phyloP scores from a whole-genome alignment of 2,329 filamentous ascomycete species.

The Colletotrichum tropicicola region DNA sequence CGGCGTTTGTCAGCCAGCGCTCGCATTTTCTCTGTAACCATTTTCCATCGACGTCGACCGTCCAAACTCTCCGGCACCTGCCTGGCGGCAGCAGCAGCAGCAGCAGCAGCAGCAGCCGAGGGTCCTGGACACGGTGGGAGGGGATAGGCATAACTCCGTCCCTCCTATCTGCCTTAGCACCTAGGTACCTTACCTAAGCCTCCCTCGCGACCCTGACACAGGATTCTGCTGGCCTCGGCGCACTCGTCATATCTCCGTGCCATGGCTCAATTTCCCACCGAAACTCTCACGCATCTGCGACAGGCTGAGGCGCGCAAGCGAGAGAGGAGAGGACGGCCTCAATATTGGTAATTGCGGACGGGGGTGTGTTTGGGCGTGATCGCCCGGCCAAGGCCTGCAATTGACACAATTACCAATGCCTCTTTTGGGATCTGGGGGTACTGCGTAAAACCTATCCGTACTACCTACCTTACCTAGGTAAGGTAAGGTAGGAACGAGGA shows the following conservation, averaged over 20 bases:
- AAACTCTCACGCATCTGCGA: conserved; percentile 11
- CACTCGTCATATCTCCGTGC: too few species aligned
- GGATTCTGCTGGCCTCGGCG: too few species aligned
- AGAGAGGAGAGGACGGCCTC: conserved; percentile 9
- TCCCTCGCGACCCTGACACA: too few species aligned
- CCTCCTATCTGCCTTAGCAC: neutral
- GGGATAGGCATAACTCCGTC: conserved; percentile 28
- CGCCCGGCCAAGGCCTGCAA: conserved; percentile 13
- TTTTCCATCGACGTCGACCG: conserved; percentile 12
- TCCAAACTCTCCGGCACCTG: conserved; percentile 1
- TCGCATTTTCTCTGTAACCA: conserved; percentile 23
- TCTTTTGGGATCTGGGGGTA: neutral
- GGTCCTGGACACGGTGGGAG: neutral
- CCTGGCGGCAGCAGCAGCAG: neutral
- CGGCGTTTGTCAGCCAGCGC: conserved; percentile 24
- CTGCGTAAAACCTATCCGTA: too few species aligned
- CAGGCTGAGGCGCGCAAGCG: conserved; percentile 16
- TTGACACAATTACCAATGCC: conserved; percentile 13
- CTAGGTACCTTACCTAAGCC: neutral
- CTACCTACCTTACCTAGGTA: too few species aligned
- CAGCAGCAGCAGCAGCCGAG: neutral
- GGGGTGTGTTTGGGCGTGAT: neutral
- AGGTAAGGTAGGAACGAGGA: neutral
- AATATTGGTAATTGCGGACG: neutral
- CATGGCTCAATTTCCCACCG: too few species aligned